Conservation (phyloP, 306 rosid species). For the Trifolium fragiferum region DNA sequence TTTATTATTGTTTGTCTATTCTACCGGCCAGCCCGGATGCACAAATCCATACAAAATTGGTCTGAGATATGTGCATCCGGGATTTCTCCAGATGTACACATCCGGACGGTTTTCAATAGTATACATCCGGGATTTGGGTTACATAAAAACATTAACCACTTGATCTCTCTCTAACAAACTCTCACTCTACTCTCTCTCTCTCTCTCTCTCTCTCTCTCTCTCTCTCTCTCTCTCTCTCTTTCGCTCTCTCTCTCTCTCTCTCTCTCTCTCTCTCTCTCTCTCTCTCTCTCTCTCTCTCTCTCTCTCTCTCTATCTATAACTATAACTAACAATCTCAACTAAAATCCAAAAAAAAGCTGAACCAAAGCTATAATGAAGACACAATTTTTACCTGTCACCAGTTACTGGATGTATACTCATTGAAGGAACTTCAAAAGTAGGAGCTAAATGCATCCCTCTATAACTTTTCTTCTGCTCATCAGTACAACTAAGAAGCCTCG, state of each 20-base stretch:
- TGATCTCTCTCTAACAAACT: neutral
- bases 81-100: neutral
- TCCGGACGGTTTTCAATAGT: neutral
- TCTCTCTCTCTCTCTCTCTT: neutral
- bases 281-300: neutral
- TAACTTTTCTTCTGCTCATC: conserved; percentile 61
- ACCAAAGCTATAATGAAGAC: neutral
- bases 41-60: neutral
- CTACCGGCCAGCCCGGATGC: neutral
- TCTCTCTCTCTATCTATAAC: neutral
- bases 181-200: neutral
- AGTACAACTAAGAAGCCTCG: conserved; percentile 47
- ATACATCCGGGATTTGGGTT: neutral
- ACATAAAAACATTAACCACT: neutral
- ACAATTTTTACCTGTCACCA: conserved; percentile 73
- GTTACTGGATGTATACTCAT: conserved; percentile 85
- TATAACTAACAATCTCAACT: conserved; percentile 5
- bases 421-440: conserved; percentile 89
- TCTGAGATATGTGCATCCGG: neutral
- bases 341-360: conserved; percentile 5
- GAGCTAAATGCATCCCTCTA: conserved; percentile 87
- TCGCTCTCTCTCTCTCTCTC: neutral
- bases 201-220: too few species aligned
- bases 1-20: neutral
- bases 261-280: neutral